phyloP scores from a whole-genome alignment of 164 flowering plant genomes.

The Dillenia suffruticosa region DNA sequence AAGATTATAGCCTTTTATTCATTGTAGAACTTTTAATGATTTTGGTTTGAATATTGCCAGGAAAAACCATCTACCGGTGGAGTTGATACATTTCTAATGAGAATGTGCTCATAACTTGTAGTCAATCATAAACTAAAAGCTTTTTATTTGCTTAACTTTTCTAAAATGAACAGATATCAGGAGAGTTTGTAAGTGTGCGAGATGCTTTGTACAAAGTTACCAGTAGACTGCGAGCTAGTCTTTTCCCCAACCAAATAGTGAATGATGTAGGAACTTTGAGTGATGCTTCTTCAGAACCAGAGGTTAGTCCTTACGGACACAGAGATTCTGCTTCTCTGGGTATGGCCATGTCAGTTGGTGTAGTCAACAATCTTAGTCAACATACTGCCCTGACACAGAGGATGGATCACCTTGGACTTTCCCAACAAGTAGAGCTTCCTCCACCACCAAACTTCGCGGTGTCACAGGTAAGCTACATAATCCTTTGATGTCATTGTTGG shows the following conservation, averaged over 20 bases:
- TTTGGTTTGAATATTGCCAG: no score
- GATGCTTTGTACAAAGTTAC: conserved; percentile 71
- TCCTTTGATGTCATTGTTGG: not conserved
- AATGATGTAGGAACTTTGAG: conserved; percentile 31
- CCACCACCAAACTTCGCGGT: conserved; percentile 45
- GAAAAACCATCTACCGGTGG: no score
- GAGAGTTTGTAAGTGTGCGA: conserved; percentile 62
- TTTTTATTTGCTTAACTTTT: no score
- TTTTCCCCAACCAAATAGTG: conserved; percentile 28
- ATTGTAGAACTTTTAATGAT: no score
- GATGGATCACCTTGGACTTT: conserved; percentile 45
- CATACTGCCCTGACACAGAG: conserved; percentile 30
- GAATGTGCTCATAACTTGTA: no score
- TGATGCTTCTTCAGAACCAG: conserved; percentile 29
- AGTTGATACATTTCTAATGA: no score
- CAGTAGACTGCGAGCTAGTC: conserved; percentile 60
- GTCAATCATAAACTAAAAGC: no score
- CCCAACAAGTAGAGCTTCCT: conserved; percentile 35
- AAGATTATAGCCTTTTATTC: no score
- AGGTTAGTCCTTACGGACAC: conserved; percentile 35
- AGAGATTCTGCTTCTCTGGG: conserved; percentile 35
- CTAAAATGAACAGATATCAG: conserved; percentile 48
- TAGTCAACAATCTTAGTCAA: conserved; percentile 26
- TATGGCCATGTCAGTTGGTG: conserved; percentile 23
- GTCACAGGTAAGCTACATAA: conserved; percentile 40